A percentile compares a stretch with the other conserved stretches of the same genome.
Evolutionary conservation across 257 asterid species (phyloP).

Genomic region (Solanum medicagineum): DNA sequence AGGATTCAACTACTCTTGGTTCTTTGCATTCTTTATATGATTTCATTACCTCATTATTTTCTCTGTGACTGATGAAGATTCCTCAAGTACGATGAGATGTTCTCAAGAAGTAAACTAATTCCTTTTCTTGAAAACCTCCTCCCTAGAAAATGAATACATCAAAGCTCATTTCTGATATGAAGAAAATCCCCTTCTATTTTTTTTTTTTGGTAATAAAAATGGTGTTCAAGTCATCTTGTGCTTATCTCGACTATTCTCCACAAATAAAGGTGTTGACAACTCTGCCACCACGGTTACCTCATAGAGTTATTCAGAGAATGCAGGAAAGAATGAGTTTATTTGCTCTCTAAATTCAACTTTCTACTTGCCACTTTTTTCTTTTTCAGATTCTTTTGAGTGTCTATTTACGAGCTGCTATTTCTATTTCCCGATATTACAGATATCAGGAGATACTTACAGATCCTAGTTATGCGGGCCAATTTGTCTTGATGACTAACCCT

Average conservation of each 20-base stretch:
- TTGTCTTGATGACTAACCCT: constrained; percentile 92
- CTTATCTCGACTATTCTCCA: neutral
- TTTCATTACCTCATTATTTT: neutral
- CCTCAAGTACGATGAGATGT: neutral
- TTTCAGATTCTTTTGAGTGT: neutral
- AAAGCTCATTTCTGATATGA: neutral
- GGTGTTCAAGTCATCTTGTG: neutral
- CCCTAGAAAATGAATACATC: neutral
- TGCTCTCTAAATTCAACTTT: neutral
- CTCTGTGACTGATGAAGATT: neutral
- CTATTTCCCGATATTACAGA: constrained; percentile 24
- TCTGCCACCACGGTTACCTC: neutral
- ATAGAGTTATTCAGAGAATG: neutral
- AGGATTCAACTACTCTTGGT: neutral
- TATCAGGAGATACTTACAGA: constrained; percentile 95
- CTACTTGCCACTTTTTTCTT: neutral
- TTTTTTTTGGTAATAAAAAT: neutral
- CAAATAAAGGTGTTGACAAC: neutral
- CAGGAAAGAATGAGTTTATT: neutral
- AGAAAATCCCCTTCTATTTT: neutral
- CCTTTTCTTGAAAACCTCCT: neutral
- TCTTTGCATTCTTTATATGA: neutral
- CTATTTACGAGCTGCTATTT: neutral
- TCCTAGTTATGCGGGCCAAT: constrained; percentile 98
- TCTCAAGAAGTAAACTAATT: neutral